Base-by-base conservation (phyloP, 2,329 filamentous ascomycete genomes). In the Aspergillus uvarum region DNA sequence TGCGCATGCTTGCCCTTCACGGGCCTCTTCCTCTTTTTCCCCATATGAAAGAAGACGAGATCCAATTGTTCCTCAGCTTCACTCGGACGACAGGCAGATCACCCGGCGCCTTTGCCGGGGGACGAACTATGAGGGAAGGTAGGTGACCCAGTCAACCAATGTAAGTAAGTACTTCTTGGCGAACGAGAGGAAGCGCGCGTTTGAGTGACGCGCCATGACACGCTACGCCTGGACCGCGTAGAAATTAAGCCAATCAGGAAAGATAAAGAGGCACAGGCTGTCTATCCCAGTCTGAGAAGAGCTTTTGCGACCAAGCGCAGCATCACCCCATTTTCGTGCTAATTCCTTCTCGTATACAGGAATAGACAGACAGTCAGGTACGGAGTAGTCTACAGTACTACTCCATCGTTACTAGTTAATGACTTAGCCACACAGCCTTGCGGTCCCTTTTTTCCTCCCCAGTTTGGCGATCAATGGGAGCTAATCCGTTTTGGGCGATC, bases 1-100 rank as follows among this genome's bases (percentile, higher is more conserved):
- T 56, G 57, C 59, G 62, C 58, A 51, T 60, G 60, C 42, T 54
- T 48, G 47, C 65, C 57, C 61, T 69, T 75, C 50, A 63, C 49
- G 58, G 75, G 69, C 65, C 78, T 75, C 69, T 81, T 81, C 60
- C 79, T 70, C 66, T 80, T 78, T 31, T 63, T 63, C 3, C 65
- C 63, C 65, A 67, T 67, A 32, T 29, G 49, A 19, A 19, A 12
- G 22, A 11, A 21, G 8, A 44, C 3, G n/a, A 47, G 26, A 8
- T 48, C 24, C 42, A 48, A 53, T 42, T 4, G 29, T 8, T 14
- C n/a, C 14, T n/a, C 24, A 19, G 26, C 53, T 29, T 48, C 42
- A 48, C 24, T 47, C 19, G 11, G 19, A 32, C 29, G 21, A 44
- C 14, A 44, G 38, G 38, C 38, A 44, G 38, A 44, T 44, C 38